phyloP scores from a whole-genome alignment of 2,329 filamentous ascomycete genomes.

The Aspergillus ochraceoroseus region DNA sequence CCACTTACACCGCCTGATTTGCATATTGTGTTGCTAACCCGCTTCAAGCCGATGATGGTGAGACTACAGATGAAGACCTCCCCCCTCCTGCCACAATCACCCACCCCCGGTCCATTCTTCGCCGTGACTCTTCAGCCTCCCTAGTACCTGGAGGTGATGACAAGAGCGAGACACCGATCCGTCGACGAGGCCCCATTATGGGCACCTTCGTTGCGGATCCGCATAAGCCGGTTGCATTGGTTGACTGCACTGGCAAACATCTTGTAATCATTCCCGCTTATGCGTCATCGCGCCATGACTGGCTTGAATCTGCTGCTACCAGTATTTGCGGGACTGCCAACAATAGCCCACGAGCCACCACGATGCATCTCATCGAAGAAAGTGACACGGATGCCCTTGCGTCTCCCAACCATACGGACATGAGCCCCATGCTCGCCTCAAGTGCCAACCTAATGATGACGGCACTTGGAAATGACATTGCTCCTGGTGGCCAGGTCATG shows the following conservation, averaged over 20 bases:
- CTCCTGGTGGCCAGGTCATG: conserved; percentile 57
- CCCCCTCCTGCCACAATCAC: conserved; percentile 47
- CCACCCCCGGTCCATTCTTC: conserved; percentile 49
- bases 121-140: conserved; percentile 45
- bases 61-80: conserved; percentile 57
- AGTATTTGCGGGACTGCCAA: conserved; percentile 42
- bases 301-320: conserved; percentile 42
- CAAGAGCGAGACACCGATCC: conserved; percentile 30
- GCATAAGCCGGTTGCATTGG: conserved; percentile 46
- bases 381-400: conserved; percentile 44
- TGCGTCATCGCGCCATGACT: conserved; percentile 45
- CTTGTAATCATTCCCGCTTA: conserved; percentile 47
- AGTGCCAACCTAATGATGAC: conserved; percentile 74
- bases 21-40: conserved; percentile 43
- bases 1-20: conserved; percentile 21
- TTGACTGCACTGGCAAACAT: conserved; percentile 47
- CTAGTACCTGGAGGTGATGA: conserved; percentile 43
- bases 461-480: conserved; percentile 54
- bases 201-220: conserved; percentile 48
- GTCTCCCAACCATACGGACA: conserved; percentile 35
- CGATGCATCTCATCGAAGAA: conserved; percentile 41
- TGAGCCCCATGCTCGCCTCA: conserved; percentile 59
- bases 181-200: conserved; percentile 45
- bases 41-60: conserved; percentile 53
- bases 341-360: conserved; percentile 41